Base-by-base conservation (phyloP, 2,329 filamentous ascomycete genomes). In the Claviceps sp. region DNA sequence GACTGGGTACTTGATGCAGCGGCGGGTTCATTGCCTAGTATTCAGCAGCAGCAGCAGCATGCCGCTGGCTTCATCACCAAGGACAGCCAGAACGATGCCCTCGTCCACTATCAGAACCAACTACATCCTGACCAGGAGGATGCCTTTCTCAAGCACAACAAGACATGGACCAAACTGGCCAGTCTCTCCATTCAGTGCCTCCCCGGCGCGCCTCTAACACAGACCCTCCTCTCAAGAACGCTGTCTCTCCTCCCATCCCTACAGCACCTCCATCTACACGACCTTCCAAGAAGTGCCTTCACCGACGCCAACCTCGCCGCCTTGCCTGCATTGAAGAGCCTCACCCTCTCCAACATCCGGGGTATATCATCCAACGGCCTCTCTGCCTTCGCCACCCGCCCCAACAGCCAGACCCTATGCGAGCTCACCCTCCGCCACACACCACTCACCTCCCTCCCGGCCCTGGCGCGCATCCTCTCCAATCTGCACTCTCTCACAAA, bases 151-250 rank as follows among this genome's bases (percentile, higher is more conserved):
- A 67, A 72, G 10, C 68, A 73, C 47, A 78, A 84, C 61, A 62
- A 68, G 37, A 70, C 73, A 56, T 84, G 80, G 81, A 61, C 66
- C 11, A 64, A 72, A n/a, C 68, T 85, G 4, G 69, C 73, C 39
- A 78, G 72, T 1, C 63, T 85, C 19, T 74, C 78, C 2, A 70
- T 85, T 40, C 77, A 84, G 60, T 82, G 78, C 57, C 68, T 74
- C 8, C 73, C 77, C 0, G 78, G 77, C 1, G 77, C 77, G 1
- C 74, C 72, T 1, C 63, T 81, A 5, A 71, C 74, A 0, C 67
- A 72, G n/a, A 70, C 69, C 2, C 68, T 82, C 2, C 68, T 84
- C 34, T 68, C 70, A 3, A 70, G 72, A 47, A 72, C 77, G 0
- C 64, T 82, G 30, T 65, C 68, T 22, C 66, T 66, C 19, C 68